These are phyloP conservation scores for Trichoderma oligosporum DNA, from an alignment of 2,329 filamentous ascomycete genomes.

Conservation along the genomic window DNA sequence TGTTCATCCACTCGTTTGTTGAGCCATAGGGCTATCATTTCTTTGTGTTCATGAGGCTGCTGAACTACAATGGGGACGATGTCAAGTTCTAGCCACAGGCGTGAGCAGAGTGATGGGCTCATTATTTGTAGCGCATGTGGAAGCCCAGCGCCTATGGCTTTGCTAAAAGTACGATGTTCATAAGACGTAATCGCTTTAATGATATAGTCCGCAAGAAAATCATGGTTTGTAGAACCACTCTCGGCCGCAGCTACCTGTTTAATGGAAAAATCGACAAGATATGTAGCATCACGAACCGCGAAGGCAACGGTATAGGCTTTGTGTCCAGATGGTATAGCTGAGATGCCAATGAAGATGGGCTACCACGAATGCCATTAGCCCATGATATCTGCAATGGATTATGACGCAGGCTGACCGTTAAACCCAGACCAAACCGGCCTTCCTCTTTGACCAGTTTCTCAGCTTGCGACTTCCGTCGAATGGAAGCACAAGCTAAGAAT, in stretches of 20 bases:
- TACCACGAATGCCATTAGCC: neutral
- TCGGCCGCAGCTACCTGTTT: conserved; percentile 43
- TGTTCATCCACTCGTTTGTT: conserved; percentile 69
- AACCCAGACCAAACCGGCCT: neutral
- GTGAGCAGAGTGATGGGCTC: conserved; percentile 63
- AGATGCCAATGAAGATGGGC: conserved; percentile 58
- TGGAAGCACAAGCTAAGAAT: neutral
- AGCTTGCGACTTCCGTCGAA: conserved; percentile 3
- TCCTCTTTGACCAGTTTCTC: conserved; percentile 3
- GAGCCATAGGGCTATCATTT: conserved; percentile 45
- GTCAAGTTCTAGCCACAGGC: conserved; percentile 73
- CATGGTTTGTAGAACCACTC: conserved; percentile 8
- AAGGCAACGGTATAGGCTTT: conserved; percentile 58
- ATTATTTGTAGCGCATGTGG: conserved; percentile 55
- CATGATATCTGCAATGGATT: too few species aligned
- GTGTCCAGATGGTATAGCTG: conserved; percentile 50
- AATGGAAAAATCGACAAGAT: conserved; percentile 69
- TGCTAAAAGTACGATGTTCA: conserved; percentile 62
- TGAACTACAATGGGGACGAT: conserved; percentile 67
- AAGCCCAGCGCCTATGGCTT: conserved; percentile 72
- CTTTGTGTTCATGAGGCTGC: conserved; percentile 41
- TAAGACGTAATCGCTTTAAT: conserved; percentile 56
- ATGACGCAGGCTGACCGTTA: conserved; percentile 6
- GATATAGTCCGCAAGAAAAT: conserved; percentile 56
- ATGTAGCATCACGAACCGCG: conserved; percentile 69